Percentiles rank a stretch among this genome's conserved stretches.
Conservation (phyloP, 345 rosid genomes). For the Zanthoxylum bungeanum region DNA sequence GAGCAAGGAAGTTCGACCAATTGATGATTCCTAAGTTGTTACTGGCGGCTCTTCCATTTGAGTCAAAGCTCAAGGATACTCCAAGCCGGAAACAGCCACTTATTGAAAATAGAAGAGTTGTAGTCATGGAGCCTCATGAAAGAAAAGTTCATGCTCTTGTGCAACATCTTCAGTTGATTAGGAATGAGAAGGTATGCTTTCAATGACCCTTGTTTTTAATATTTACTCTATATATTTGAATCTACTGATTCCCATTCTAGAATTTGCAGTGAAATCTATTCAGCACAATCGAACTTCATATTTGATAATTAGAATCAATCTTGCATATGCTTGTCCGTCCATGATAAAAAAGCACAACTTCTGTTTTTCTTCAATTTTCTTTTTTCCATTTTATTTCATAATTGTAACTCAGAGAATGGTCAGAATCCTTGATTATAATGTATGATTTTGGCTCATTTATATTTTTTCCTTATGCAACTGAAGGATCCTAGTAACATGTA, state of each 20-base stretch:
- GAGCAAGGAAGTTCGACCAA: conserved; percentile 64
- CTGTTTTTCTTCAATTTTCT: not conserved
- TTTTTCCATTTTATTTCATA: not conserved
- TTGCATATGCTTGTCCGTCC: not conserved
- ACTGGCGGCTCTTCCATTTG: conserved; percentile 72
- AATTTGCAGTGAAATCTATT: not conserved
- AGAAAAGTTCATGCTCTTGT: conserved; percentile 47
- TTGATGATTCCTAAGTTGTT: conserved; percentile 70
- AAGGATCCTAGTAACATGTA: not conserved
- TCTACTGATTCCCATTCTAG: not conserved
- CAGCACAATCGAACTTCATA: not conserved
- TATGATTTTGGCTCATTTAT: not conserved
- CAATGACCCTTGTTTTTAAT: not conserved
- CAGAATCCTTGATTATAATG: not conserved
- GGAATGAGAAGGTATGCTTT: conserved; percentile 54
- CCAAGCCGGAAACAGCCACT: conserved; percentile 43
- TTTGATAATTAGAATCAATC: too few relatives aligned
- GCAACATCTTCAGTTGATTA: conserved; percentile 60
- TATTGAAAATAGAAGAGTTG: conserved; percentile 68
- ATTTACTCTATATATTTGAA: not conserved
- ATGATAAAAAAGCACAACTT: not conserved
- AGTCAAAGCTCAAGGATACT: conserved; percentile 72
- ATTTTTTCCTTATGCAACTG: not conserved
- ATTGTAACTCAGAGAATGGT: not conserved
- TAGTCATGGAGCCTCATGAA: conserved; percentile 71